Conservation (phyloP, 208 protist genomes). For the Trypanosoma brucei region DNA sequence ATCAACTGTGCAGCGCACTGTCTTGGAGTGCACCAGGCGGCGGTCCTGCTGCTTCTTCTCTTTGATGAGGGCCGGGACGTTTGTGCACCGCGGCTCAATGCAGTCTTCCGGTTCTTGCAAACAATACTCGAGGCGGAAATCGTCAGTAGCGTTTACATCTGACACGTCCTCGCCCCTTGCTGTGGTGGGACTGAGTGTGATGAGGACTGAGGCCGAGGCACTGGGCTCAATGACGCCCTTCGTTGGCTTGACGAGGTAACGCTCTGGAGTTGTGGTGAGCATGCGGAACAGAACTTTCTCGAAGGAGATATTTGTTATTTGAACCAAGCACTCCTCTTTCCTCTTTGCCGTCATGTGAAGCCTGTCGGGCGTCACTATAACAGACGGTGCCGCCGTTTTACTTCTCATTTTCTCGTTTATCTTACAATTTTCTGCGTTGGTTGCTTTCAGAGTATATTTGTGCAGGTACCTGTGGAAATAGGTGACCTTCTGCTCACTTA, state of each 20-base stretch:
- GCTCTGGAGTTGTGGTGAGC: slow-evolving; percentile 58
- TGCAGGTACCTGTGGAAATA: too few species aligned
- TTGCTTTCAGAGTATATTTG: neutral
- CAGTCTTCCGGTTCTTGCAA: slow-evolving; percentile 44
- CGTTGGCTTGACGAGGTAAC: slow-evolving; percentile 70
- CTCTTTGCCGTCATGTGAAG: slow-evolving; percentile 49
- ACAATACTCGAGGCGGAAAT: slow-evolving; percentile 77
- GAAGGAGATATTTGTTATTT: slow-evolving; percentile 75
- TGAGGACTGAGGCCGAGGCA: slow-evolving; percentile 43
- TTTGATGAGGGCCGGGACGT: slow-evolving; percentile 66
- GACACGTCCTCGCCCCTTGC: slow-evolving; percentile 2
- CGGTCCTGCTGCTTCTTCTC: slow-evolving; percentile 47
- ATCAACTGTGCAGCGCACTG: neutral
- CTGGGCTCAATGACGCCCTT: slow-evolving; percentile 75
- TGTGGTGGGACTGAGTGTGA: slow-evolving; percentile 47
- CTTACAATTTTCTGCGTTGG: neutral
- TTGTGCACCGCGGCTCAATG: slow-evolving; percentile 49
- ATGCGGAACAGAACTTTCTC: slow-evolving; percentile 71
- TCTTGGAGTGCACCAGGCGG: slow-evolving; percentile 29
- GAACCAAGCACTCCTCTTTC: slow-evolving; percentile 65
- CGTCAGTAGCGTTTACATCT: slow-evolving; percentile 38
- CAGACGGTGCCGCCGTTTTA: neutral
- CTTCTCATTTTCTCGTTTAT: slow-evolving; percentile 3
- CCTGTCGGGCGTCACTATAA: slow-evolving; percentile 24
- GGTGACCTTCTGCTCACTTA: too few species aligned